Evolutionary conservation across 148 eudicot species (phyloP).

Genomic region (Polygonum aviculare): DNA sequence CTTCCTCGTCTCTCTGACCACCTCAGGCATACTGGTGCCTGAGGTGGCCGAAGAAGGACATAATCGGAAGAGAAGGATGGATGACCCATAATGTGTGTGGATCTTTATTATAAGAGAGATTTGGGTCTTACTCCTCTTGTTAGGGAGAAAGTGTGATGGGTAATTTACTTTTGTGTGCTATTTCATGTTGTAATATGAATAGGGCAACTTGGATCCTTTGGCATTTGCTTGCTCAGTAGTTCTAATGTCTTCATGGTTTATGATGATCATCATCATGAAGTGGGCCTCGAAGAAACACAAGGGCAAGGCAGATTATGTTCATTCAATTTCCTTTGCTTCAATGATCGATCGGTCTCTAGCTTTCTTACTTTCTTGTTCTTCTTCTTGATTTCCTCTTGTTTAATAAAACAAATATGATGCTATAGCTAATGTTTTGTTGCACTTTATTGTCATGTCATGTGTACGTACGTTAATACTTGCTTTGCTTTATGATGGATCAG

Average conservation of each 20-base stretch:
- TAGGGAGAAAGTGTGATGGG: not conserved
- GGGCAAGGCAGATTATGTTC: conserved; percentile 20
- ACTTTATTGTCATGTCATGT: not conserved
- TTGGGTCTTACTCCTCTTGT: not conserved
- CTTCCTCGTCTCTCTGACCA: too few relatives aligned
- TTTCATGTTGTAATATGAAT: not conserved
- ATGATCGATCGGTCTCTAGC: not conserved
- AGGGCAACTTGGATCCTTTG: conserved; percentile 44
- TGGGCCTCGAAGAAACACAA: conserved; percentile 13
- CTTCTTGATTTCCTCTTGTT: not conserved
- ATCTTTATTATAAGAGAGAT: too few relatives aligned
- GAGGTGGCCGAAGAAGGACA: too few relatives aligned
- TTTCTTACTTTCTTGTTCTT: not conserved
- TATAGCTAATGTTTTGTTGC: not conserved
- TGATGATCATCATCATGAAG: conserved; percentile 5
- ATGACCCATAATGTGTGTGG: too few relatives aligned
- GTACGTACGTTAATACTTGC: too few relatives aligned
- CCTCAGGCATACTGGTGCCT: too few relatives aligned
- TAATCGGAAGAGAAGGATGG: too few relatives aligned
- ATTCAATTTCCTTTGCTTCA: not conserved
- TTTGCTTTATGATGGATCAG: too few relatives aligned
- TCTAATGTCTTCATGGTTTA: not conserved
- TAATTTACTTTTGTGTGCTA: not conserved
- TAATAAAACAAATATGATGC: not conserved
- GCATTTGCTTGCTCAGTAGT: conserved; percentile 18